Percentiles rank a stretch among this genome's conserved stretches.
Evolutionary conservation across 2,329 filamentous ascomycete genomes (phyloP).

Genomic region (Pseudogymnoascus sp.): DNA sequence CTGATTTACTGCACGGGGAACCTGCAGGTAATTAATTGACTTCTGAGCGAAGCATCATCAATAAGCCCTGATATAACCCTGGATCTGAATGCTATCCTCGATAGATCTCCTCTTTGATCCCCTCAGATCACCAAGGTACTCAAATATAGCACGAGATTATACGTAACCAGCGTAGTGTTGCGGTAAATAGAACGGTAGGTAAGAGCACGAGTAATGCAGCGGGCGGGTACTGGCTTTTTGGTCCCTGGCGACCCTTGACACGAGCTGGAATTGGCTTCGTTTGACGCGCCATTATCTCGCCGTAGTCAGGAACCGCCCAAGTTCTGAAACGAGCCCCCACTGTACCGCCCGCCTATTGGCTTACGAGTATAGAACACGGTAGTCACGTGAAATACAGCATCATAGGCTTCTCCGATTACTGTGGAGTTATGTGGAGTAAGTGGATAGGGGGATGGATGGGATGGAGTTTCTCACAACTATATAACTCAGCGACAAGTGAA

Average conservation of each 20-base stretch:
- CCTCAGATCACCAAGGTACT: background rate
- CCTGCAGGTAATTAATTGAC: background rate
- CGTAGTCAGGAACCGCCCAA: constrained; percentile 2
- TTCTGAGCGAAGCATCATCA: background rate
- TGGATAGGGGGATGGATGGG: background rate
- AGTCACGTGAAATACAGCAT: background rate
- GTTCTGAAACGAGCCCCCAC: background rate
- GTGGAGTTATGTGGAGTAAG: background rate
- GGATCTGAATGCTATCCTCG: background rate
- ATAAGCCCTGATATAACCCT: background rate
- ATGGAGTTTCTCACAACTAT: background rate
- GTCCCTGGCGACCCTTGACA: background rate
- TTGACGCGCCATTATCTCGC: background rate
- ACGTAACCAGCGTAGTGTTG: no score
- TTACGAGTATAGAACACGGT: background rate
- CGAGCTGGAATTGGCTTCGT: background rate
- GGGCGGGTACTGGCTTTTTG: background rate
- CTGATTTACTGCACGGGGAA: background rate
- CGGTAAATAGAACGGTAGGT: background rate
- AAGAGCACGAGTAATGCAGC: background rate
- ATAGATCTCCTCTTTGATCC: background rate
- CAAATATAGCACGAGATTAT: background rate
- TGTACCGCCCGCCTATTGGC: background rate
- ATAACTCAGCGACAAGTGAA: background rate
- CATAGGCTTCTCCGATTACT: background rate